phyloP scores from a whole-genome alignment of 129 eudicot genomes.

The Kitagawia praeruptora region DNA sequence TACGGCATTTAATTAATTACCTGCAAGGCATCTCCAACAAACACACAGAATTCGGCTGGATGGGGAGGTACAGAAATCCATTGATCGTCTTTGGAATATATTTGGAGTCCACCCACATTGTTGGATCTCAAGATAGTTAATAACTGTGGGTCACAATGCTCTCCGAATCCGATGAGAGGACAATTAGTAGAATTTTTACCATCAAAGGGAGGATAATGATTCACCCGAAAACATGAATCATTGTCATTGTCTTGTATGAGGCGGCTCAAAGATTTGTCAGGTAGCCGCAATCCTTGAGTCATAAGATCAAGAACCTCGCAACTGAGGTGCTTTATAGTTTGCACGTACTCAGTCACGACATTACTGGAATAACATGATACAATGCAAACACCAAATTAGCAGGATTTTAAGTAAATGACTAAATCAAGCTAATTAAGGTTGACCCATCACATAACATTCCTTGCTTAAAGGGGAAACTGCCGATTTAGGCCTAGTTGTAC shows the following conservation, averaged over 20 bases:
- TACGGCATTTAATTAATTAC: conserved; percentile 21
- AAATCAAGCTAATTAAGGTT: neutral
- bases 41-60: conserved; percentile 53
- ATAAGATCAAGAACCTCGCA: conserved; percentile 61
- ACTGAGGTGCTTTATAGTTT: conserved; percentile 40
- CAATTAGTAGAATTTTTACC: neutral
- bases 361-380: conserved; percentile 25
- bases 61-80: conserved; percentile 70
- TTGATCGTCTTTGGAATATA: conserved; percentile 42
- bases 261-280: conserved; percentile 42
- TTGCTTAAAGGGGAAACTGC: neutral
- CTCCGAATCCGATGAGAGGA: conserved; percentile 68
- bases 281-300: conserved; percentile 57
- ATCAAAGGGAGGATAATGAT: conserved; percentile 51
- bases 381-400: neutral
- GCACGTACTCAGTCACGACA: conserved; percentile 56
- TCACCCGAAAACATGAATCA: conserved; percentile 75
- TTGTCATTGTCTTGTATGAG: conserved; percentile 39
- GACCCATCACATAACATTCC: neutral
- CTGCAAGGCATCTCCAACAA: conserved; percentile 80
- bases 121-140: conserved; percentile 79
- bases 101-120: conserved; percentile 79
- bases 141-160: conserved; percentile 93
- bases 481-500: neutral
- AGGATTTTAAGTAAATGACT: neutral